Percentiles rank a stretch among this genome's conserved stretches.
phyloP scores from a whole-genome alignment of 495 filamentous ascomycete species.

The Aspergillus avenaceus region DNA sequence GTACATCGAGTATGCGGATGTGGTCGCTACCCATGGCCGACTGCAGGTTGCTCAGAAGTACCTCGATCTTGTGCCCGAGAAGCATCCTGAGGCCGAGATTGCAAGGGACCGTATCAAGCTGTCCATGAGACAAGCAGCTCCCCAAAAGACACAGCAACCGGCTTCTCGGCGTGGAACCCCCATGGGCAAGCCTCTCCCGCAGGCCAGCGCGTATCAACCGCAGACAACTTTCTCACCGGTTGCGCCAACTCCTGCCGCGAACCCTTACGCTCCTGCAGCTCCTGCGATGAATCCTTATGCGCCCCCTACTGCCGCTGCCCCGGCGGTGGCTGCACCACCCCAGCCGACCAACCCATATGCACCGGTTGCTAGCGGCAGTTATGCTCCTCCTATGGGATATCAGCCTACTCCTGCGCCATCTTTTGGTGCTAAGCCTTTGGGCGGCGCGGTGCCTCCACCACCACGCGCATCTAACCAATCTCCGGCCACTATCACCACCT shows the following conservation, averaged over 20 bases:
- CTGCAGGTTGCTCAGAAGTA: slow-evolving; percentile 85
- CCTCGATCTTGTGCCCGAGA: slow-evolving; percentile 77
- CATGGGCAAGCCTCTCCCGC: slow-evolving; percentile 33
- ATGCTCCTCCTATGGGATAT: slow-evolving; percentile 41
- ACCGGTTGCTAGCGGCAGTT: slow-evolving; percentile 39
- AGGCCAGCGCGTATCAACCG: slow-evolving; percentile 37
- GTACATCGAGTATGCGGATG: slow-evolving; percentile 95
- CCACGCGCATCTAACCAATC: slow-evolving; percentile 56
- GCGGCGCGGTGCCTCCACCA: slow-evolving; percentile 49
- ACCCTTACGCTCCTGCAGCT: slow-evolving; percentile 25
- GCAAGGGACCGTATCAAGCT: slow-evolving; percentile 82
- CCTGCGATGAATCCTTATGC: slow-evolving; percentile 16
- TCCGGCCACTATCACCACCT: slow-evolving; percentile 56
- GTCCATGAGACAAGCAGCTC: slow-evolving; percentile 66
- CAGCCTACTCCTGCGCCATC: slow-evolving; percentile 44
- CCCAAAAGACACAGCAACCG: slow-evolving; percentile 34
- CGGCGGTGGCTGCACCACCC: slow-evolving; percentile 32
- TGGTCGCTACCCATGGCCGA: slow-evolving; percentile 86
- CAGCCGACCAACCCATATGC: slow-evolving; percentile 60
- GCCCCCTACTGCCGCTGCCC: slow-evolving; percentile 35
- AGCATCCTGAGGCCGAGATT: slow-evolving; percentile 85
- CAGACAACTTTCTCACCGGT: slow-evolving; percentile 33
- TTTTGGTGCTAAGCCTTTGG: slow-evolving; percentile 38
- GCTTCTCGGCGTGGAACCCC: slow-evolving; percentile 18
- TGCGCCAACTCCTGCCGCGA: slow-evolving; percentile 20